Base-by-base conservation (phyloP, 2,329 filamentous ascomycete species). In the Calonectria pseudoturangicola region DNA sequence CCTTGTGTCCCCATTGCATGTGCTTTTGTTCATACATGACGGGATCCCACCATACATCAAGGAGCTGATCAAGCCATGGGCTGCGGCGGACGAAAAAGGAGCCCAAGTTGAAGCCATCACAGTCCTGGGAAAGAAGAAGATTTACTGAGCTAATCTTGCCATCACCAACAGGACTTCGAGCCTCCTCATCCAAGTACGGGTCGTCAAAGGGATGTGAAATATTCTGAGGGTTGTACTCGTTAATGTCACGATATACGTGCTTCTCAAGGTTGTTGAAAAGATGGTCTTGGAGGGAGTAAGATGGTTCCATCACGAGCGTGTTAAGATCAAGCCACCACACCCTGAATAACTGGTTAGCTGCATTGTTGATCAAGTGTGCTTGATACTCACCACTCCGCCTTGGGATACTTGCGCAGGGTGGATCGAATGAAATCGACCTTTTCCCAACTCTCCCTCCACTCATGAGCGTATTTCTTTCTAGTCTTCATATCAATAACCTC, bases 291-390 rank as follows among this genome's bases (percentile, higher is more conserved):
- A 99, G 89, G 12, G 96, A 98, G 84, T 95, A 95, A 25, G 92
- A 93, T 4, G 95, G 95, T 82, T 99, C 97, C 97, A 99, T 99
- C 83, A 99, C 93, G 85, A 96, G 97, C 3, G 97, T 99, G 86
- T 98, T 98, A 47, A 98, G 91, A 84, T 99, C 97, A 71, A 99
- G 89, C 96, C 97, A 99, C 97, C 97, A 99, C 81, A 99, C 97
- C 96, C 96, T 98, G 82, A 95, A n/a, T 41, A 48, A 18, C 41
- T 21, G 30, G 66, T 77, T 51, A 78, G 77, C 71, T 48, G 33
- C 36, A 10, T n/a, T 60, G 15, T 30, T 64, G 30, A 39, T n/a
- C 15, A n/a, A 21, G 36, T 18, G 67, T 4, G 25, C 50, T 33
- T 10, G 16, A 54, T 13, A 85, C 92, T 85, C 88, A 98, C 97